Percentiles rank a stretch among this genome's conserved stretches.
Conservation (phyloP, 1,284 basidiomycete genomes). For the Stereum hirsutum region DNA sequence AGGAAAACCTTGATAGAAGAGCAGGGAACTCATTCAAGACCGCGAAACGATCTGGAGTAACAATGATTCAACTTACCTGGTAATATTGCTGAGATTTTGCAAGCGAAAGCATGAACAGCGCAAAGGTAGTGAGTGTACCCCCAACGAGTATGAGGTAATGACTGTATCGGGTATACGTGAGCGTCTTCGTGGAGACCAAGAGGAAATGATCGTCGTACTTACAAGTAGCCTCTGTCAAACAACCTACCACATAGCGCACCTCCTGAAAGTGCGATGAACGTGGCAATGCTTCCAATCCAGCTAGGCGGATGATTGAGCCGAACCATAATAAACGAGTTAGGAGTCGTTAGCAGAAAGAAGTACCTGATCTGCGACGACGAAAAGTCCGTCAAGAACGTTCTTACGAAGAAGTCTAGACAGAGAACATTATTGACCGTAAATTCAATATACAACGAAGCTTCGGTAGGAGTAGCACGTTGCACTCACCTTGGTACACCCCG, state of each 20-base stretch:
- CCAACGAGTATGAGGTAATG: not conserved
- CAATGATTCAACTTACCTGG: not conserved
- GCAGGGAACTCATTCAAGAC: constrained; percentile 1
- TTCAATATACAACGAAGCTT: not conserved
- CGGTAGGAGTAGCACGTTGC: not conserved
- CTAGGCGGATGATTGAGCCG: not conserved
- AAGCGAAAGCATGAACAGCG: constrained; percentile 34
- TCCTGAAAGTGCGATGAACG: not conserved
- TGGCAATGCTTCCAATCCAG: not conserved
- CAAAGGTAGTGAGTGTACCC: constrained; percentile 22
- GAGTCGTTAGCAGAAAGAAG: not conserved
- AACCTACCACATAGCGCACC: not conserved
- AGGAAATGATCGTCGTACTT: no score
- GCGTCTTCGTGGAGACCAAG: not conserved
- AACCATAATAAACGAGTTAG: not conserved
- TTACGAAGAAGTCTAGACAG: not conserved
- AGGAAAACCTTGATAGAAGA: constrained; percentile 11
- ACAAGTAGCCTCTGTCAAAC: not conserved
- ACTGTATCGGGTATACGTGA: not conserved
- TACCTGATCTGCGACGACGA: not conserved
- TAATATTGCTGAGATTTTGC: constrained; percentile 19
- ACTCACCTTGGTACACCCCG: not conserved
- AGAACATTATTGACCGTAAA: not conserved
- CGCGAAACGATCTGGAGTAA: not conserved
- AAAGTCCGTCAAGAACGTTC: not conserved